These are phyloP conservation scores for Corchorus olitorius DNA, from an alignment of 345 rosid species.

Conservation along the genomic window DNA sequence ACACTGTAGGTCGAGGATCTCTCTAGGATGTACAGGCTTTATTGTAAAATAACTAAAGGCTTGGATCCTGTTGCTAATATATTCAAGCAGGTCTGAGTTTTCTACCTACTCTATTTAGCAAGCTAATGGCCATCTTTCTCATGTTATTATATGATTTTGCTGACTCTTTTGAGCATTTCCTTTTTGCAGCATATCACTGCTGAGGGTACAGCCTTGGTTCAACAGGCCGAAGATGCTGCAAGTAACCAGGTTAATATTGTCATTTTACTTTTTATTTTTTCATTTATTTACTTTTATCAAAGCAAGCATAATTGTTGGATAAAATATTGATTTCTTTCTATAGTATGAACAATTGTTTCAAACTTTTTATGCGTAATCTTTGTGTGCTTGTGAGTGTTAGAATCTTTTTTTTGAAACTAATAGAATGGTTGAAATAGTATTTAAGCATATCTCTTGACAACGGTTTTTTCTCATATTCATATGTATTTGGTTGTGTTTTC, in stretches of 20 bases:
- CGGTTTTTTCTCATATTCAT: background rate
- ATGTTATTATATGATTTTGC: background rate
- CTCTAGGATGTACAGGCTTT: constrained; percentile 95
- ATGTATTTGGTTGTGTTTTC: background rate
- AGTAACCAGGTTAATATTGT: constrained; percentile 57
- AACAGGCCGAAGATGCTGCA: constrained; percentile 93
- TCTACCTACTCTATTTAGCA: constrained; percentile 3
- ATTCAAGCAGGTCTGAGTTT: constrained; percentile 76
- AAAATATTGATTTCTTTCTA: background rate
- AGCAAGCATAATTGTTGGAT: background rate
- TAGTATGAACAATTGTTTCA: background rate
- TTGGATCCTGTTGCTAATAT: constrained; percentile 82
- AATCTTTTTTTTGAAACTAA: constrained; percentile 11
- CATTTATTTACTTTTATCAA: too few species aligned
- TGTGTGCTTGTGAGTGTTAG: constrained; percentile 5
- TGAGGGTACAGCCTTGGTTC: constrained; percentile 83
- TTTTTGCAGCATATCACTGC: constrained; percentile 78
- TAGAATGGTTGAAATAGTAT: background rate
- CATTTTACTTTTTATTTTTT: background rate
- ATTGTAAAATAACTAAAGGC: constrained; percentile 65
- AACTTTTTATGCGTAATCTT: background rate
- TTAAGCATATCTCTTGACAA: background rate
- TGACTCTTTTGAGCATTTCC: constrained; percentile 12
- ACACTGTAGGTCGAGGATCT: constrained; percentile 76
- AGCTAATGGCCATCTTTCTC: background rate